A percentile compares a stretch with the other conserved stretches of the same genome.
phyloP scores from a whole-genome alignment of 169 alveolate genomes.

The Perkinsus marinus region DNA sequence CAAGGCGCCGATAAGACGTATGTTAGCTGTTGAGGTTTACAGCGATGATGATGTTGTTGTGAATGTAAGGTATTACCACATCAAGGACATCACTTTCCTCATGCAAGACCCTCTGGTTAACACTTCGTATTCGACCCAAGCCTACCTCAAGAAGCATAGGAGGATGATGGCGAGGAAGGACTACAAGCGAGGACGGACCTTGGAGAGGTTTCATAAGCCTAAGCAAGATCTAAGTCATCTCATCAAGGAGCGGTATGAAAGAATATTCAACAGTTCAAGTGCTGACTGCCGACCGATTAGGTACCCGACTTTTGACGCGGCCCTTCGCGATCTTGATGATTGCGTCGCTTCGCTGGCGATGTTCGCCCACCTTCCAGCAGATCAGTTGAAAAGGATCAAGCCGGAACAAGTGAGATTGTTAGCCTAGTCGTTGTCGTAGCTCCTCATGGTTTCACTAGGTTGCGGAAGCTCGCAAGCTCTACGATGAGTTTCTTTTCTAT shows the following conservation, averaged over 20 bases:
- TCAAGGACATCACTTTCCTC: slow-evolving; percentile 77
- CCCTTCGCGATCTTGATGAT: slow-evolving; percentile 92
- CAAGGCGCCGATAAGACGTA: slow-evolving; percentile 53
- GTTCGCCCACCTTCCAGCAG: slow-evolving; percentile 49
- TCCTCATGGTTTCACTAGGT: not conserved
- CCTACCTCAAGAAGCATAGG: slow-evolving; percentile 70
- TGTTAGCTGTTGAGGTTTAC: not conserved
- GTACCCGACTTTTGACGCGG: slow-evolving; percentile 90
- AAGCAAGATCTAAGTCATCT: slow-evolving; percentile 77
- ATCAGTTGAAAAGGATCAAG: not conserved
- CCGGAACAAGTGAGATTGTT: not conserved
- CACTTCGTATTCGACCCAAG: slow-evolving; percentile 68
- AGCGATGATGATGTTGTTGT: not conserved
- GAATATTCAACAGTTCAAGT: not conserved
- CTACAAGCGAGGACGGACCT: slow-evolving; percentile 55
- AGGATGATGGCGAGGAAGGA: slow-evolving; percentile 72
- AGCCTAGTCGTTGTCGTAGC: not conserved
- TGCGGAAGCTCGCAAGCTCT: slow-evolving; percentile 28
- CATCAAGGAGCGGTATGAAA: slow-evolving; percentile 58
- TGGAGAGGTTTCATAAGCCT: slow-evolving; percentile 63
- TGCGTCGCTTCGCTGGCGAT: slow-evolving; percentile 84
- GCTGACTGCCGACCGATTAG: slow-evolving; percentile 28
- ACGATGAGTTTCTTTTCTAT: slow-evolving; percentile 67
- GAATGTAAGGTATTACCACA: slow-evolving; percentile 61
- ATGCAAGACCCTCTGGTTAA: slow-evolving; percentile 63